Conservation (phyloP, 345 rosid genomes). For the Geranium brycei region DNA sequence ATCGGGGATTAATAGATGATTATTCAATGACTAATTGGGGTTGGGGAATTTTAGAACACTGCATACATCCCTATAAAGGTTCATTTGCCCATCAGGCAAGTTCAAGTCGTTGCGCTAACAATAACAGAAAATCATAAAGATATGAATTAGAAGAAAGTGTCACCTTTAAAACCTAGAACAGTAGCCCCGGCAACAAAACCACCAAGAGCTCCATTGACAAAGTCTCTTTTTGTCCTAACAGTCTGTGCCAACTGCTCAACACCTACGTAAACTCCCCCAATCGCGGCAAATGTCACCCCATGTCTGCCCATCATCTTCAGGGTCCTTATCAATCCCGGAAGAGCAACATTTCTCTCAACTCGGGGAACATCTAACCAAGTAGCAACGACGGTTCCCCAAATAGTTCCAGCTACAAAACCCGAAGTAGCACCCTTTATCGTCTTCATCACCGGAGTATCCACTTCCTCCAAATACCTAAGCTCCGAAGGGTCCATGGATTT, state of each 20-base stretch:
- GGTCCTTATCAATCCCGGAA: slow-evolving; percentile 82
- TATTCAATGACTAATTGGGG: too few species aligned
- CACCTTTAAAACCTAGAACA: slow-evolving; percentile 78
- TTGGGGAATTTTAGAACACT: too few species aligned
- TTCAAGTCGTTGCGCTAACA: neutral
- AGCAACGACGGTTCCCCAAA: slow-evolving; percentile 83
- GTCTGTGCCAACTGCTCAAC: slow-evolving; percentile 80
- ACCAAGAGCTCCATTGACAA: slow-evolving; percentile 83
- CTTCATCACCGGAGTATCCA: slow-evolving; percentile 59
- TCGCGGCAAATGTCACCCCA: slow-evolving; percentile 85
- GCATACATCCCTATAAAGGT: neutral
- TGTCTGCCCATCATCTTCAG: slow-evolving; percentile 92
- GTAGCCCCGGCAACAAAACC: slow-evolving; percentile 94
- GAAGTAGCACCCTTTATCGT: slow-evolving; percentile 74
- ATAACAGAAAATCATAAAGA: neutral
- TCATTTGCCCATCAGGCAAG: neutral
- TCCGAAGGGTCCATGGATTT: slow-evolving; percentile 64
- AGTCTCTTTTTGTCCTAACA: slow-evolving; percentile 70
- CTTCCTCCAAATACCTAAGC: slow-evolving; percentile 73
- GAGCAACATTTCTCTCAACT: slow-evolving; percentile 87
- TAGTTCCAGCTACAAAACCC: slow-evolving; percentile 69
- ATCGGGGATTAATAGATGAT: too few species aligned
- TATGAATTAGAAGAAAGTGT: neutral
- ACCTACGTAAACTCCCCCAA: slow-evolving; percentile 96
- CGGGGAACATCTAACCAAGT: slow-evolving; percentile 96